Evolutionary conservation across 2,329 filamentous ascomycete species (phyloP).

Genomic region (Myotisia sp.): DNA sequence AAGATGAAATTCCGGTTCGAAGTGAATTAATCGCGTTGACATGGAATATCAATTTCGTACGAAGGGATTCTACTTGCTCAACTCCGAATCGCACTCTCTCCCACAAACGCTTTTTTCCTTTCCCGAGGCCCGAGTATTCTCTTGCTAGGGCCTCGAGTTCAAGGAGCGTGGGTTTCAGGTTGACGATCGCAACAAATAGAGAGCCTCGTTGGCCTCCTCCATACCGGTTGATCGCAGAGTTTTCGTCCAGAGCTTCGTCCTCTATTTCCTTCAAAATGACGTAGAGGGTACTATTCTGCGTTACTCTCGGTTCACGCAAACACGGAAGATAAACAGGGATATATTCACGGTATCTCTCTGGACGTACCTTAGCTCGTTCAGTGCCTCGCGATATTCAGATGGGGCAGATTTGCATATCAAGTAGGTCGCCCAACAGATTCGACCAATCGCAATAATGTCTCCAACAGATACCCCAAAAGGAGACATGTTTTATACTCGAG

Average conservation of each 20-base stretch:
- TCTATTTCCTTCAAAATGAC: slow-evolving; percentile 2
- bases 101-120: background rate
- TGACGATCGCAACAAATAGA: background rate
- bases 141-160: background rate
- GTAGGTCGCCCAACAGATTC: slow-evolving; percentile 1
- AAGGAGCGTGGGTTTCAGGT: background rate
- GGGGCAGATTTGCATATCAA: background rate
- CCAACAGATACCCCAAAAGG: background rate
- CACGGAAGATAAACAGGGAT: too few species aligned
- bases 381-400: background rate
- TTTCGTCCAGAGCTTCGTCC: background rate
- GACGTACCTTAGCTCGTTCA: slow-evolving; percentile 1
- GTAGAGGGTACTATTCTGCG: background rate
- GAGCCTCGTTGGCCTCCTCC: background rate
- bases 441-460: background rate
- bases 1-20: background rate
- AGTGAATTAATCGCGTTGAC: background rate
- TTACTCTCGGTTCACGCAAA: too few species aligned
- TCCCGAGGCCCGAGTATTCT: background rate
- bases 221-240: slow-evolving; percentile 1
- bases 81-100: background rate
- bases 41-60: slow-evolving; percentile 1
- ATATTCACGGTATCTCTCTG: background rate
- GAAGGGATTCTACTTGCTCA: background rate
- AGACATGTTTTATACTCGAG: too few species aligned